Evolutionary conservation across 1,284 basidiomycete genomes (phyloP).

Genomic region (Puccinia coronata): DNA sequence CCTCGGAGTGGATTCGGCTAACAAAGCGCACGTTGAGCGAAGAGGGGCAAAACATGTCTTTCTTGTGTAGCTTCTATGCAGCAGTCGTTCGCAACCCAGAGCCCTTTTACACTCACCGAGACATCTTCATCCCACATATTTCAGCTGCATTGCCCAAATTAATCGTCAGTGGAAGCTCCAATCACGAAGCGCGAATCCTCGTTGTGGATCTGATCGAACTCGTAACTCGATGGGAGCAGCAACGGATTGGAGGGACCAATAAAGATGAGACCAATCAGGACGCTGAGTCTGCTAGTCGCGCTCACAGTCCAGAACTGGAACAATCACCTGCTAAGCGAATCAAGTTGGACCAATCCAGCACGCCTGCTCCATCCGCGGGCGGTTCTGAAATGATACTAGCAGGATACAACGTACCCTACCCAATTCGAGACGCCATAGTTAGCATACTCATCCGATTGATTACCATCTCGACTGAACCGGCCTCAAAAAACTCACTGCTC

Average conservation of each 20-base stretch:
- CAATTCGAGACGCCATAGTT: constrained; percentile 83
- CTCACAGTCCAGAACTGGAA: constrained; percentile 47
- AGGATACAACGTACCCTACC: constrained; percentile 72
- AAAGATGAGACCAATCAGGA: constrained; percentile 52
- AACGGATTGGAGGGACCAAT: constrained; percentile 64
- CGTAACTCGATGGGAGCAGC: constrained; percentile 60
- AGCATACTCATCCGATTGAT: constrained; percentile 88
- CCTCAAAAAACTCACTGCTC: constrained; percentile 68
- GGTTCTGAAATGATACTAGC: constrained; percentile 39
- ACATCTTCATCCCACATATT: constrained; percentile 93
- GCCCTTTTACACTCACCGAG: constrained; percentile 89
- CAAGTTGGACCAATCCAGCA: constrained; percentile 36
- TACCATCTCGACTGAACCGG: constrained; percentile 71
- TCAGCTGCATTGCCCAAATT: constrained; percentile 85
- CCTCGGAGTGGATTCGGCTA: constrained; percentile 83
- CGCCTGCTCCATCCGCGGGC: constrained; percentile 50
- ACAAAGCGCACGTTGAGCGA: constrained; percentile 85
- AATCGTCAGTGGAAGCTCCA: constrained; percentile 70
- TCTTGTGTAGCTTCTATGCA: constrained; percentile 85
- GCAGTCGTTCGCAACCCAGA: constrained; percentile 88
- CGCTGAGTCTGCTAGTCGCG: constrained; percentile 1
- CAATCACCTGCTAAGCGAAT: constrained; percentile 51
- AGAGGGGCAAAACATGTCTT: constrained; percentile 78
- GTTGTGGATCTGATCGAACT: constrained; percentile 60
- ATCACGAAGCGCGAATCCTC: constrained; percentile 74